Evolutionary conservation across 1,139 yeast genomes (phyloP), one percentile per base, ranked within the genome.

Genomic region (Candida pseudoviswanathii): DNA sequence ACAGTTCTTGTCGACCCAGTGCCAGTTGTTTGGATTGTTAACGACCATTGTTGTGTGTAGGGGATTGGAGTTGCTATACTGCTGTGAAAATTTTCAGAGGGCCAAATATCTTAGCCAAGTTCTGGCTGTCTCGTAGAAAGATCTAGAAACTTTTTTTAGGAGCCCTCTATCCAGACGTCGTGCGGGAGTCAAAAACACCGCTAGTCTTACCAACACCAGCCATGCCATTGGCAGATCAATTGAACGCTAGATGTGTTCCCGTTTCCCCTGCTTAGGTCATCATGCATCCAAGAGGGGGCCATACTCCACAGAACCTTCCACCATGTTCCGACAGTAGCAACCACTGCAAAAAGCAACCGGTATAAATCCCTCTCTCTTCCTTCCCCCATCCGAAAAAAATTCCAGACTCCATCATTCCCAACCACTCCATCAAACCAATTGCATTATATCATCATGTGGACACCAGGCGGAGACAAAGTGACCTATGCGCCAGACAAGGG

Each of bases 1-100:
- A 71, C 99, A 94, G 77, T 94, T 94, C 70, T 94, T 94, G 71
- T 94, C 97, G 55, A 94, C 98, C 99, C 99, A 94, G 77, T 94
- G 99, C 99, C 81, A 77, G 63, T 77, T 77, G 60, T 77, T 77
- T 9, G 81, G 81, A 65, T 77, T 77, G 62, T 76, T 68, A 2
- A 77, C 80, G 10, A 76, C 81, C 81, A 77, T 77, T 10, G 3
- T 32, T 39, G 46, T 60, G 30, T 36, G 21, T 41, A 10, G n/a
- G 29, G 33, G n/a, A 3, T 38, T 11, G 22, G 4, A 31, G 33
- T 32, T n/a, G 36, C 16, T 1, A 16, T 16, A 16, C 2, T 16
- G 16, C 16, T 16, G 16, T 16, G 16, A 16, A 16, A 16, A 1
- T 16, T 16, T 16, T 16, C 16, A n/a, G n/a, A n/a, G n/a, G n/a